Evolutionary conservation across 2,329 filamentous ascomycete genomes (phyloP).

Genomic region (Ceratocystis harringtonii): DNA sequence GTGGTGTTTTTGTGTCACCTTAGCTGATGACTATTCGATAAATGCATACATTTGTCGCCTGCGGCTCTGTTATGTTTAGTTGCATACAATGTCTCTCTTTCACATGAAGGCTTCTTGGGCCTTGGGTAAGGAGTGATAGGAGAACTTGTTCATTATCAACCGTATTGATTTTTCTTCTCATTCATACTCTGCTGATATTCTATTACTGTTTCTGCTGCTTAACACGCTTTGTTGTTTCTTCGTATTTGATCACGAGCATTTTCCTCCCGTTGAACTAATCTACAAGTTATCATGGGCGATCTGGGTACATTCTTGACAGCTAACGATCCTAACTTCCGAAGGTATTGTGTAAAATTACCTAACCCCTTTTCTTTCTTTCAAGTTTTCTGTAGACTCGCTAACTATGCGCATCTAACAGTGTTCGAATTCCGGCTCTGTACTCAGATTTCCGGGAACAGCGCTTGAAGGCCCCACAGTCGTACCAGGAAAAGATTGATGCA

Average conservation of each 20-base stretch:
- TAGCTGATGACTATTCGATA: neutral
- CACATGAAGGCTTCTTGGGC: neutral
- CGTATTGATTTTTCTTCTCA: neutral
- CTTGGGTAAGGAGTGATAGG: neutral
- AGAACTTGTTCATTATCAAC: neutral
- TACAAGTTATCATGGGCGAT: conserved; percentile 39
- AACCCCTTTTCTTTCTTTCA: neutral
- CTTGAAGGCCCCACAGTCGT: conserved; percentile 70
- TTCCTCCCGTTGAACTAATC: neutral
- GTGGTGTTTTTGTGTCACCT: neutral
- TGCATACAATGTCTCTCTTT: conserved; percentile 4
- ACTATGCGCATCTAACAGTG: conserved; percentile 31
- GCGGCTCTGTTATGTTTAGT: neutral
- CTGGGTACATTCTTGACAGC: conserved; percentile 51
- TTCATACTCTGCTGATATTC: neutral
- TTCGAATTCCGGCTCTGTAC: conserved; percentile 71
- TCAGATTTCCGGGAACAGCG: conserved; percentile 68
- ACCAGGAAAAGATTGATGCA: conserved; percentile 60
- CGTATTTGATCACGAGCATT: no score
- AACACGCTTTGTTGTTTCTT: neutral
- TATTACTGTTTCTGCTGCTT: neutral
- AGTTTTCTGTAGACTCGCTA: neutral
- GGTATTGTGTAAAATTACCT: conserved; percentile 25
- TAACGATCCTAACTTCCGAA: conserved; percentile 47
- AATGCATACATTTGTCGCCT: neutral